Evolutionary conservation across 495 filamentous ascomycete species (phyloP), one percentile per base, ranked within the genome.

Genomic region (Bacidia gigantensis): DNA sequence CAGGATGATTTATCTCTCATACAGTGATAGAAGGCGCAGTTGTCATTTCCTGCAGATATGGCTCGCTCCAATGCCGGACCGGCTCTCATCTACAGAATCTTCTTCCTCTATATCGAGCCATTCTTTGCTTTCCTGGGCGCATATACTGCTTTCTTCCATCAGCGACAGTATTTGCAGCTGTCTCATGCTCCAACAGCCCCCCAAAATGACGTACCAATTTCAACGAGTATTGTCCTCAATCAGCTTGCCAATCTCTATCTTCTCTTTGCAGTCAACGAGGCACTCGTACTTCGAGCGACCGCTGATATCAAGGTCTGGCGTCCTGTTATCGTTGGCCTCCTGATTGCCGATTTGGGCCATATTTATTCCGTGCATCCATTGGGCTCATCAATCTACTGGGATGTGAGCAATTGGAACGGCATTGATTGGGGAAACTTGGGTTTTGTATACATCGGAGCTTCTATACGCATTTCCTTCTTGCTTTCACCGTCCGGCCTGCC

Each of bases 81-180:
- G 9, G 47, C 75, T 0, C 58, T 68, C 9, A 24, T 61, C 43
- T 86, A 86, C 65, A 67, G 69, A 10, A 46, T 75, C 54, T 81
- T 83, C 64, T 85, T 84, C 68, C 76, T 84, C 26, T 66, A 73
- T 56, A 69, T 85, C 62, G 82, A 86, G 60, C 82, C 82, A 0
- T 47, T 82, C 44, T 74, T 74, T 12, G 77, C 83, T n/a, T 67
- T 84, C 24, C 60, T 73, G 1, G 83, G 83, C 29, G 81, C 82
- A n/a, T 78, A 72, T 67, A 77, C 70, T 62, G 78, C 81, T 24
- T 67, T 76, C 60, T 72, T 75, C 60, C 63, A 63, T 18, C 80
- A 79, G 39, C 47, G 62, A n/a, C 64, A 62, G 7, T 86, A 84
- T 62, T 74, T 86, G n/a, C 41, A 58, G 3, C 66, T 84, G 52